Conservation (phyloP, 768 basidiomycete genomes). For the Boletus rex-veris region DNA sequence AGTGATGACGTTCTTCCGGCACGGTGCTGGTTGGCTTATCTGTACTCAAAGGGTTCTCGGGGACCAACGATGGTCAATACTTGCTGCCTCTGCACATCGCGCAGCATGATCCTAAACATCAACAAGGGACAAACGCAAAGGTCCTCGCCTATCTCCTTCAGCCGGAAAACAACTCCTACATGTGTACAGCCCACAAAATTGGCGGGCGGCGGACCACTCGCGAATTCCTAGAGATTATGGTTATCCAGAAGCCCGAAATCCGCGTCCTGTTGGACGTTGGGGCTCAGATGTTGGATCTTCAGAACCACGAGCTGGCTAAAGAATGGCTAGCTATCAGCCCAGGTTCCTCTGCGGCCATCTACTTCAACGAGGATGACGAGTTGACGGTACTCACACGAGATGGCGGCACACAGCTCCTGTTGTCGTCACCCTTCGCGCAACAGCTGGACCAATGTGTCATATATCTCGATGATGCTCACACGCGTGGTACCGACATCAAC, state of each 20-base stretch:
- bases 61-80: conserved; percentile 40
- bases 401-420: conserved; percentile 25
- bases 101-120: conserved; percentile 28
- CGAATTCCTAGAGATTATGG: conserved; percentile 30
- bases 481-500: conserved; percentile 19
- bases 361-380: conserved; percentile 34
- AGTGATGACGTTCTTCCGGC: background rate
- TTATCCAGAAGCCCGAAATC: conserved; percentile 36
- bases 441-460: conserved; percentile 33
- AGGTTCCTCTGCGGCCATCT: conserved; percentile 27
- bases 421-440: conserved; percentile 32
- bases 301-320: conserved; percentile 39
- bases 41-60: conserved; percentile 32
- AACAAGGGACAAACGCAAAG: conserved; percentile 45
- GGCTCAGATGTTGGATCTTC: conserved; percentile 52
- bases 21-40: background rate
- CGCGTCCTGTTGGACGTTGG: conserved; percentile 53
- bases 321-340: conserved; percentile 37
- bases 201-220: conserved; percentile 16
- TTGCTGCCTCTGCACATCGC: conserved; percentile 34
- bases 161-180: conserved; percentile 19
- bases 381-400: conserved; percentile 32
- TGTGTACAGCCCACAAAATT: conserved; percentile 2
- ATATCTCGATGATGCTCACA: conserved; percentile 19
- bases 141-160: conserved; percentile 31